Evolutionary conservation across 2,329 filamentous ascomycete species (phyloP).

Genomic region (Lasiodiplodia sp.): DNA sequence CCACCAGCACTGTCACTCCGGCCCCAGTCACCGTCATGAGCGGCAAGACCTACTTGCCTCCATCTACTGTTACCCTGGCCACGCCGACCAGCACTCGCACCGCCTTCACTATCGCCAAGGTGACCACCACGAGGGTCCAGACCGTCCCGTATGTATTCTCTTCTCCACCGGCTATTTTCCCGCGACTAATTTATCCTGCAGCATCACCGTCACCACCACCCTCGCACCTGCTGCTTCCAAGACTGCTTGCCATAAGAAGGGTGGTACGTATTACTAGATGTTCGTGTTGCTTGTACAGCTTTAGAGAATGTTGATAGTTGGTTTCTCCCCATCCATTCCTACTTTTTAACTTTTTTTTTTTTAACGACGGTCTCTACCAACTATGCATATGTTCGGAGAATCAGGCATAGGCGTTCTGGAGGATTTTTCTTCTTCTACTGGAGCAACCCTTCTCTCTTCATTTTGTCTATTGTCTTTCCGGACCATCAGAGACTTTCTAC

Average conservation of each 20-base stretch:
- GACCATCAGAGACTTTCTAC: background rate
- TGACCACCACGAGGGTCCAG: slow-evolving; percentile 32
- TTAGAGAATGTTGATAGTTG: background rate
- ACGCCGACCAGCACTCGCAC: slow-evolving; percentile 39
- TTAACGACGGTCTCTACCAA: background rate
- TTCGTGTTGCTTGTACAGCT: background rate
- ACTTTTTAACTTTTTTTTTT: background rate
- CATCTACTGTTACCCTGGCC: slow-evolving; percentile 38
- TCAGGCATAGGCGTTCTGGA: too few relatives aligned
- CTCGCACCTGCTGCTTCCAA: slow-evolving; percentile 36
- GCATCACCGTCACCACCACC: slow-evolving; percentile 37
- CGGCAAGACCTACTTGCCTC: slow-evolving; percentile 34
- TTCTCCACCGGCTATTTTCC: background rate
- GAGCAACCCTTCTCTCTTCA: background rate
- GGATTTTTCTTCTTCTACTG: too few relatives aligned
- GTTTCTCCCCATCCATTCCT: background rate
- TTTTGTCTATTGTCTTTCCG: background rate
- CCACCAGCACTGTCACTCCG: slow-evolving; percentile 36
- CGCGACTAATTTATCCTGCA: slow-evolving; percentile 30
- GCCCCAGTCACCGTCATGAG: slow-evolving; percentile 36
- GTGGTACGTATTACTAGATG: slow-evolving; percentile 34
- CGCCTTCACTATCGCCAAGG: slow-evolving; percentile 35
- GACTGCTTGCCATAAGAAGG: slow-evolving; percentile 35
- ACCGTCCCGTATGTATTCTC: slow-evolving; percentile 35
- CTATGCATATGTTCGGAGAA: too few relatives aligned